Percentiles rank a stretch among this genome's conserved stretches.
These are phyloP conservation scores for Talaromyces proteolyticus DNA, from an alignment of 495 filamentous ascomycete genomes.

Conservation along the genomic window DNA sequence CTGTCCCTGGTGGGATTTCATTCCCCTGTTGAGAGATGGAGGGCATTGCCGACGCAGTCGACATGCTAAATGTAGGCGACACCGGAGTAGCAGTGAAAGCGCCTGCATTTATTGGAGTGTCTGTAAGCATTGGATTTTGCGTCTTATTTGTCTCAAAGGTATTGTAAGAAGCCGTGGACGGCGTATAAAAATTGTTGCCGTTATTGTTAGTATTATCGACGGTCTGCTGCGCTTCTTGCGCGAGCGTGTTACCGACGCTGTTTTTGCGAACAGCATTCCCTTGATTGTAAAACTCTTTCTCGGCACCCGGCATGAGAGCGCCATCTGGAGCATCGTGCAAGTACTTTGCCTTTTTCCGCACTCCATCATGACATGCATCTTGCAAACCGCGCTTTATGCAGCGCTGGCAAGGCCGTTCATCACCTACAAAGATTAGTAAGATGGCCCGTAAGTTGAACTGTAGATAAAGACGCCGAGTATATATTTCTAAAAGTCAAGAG, in stretches of 20 bases:
- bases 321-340: conserved; percentile 91
- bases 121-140: conserved; percentile 39
- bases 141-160: conserved; percentile 30
- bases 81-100: conserved; percentile 58
- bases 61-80: conserved; percentile 53
- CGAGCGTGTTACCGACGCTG: conserved; percentile 22
- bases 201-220: conserved; percentile 26
- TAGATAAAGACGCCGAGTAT: too few species aligned
- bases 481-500: too few species aligned
- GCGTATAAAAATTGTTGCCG: conserved; percentile 27
- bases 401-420: conserved; percentile 86
- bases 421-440: conserved; percentile 44
- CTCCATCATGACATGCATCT: conserved; percentile 88
- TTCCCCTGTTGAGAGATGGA: conserved; percentile 27
- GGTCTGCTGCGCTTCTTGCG: conserved; percentile 27
- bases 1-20: conserved; percentile 25
- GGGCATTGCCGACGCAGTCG: conserved; percentile 32
- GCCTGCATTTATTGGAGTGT: conserved; percentile 27
- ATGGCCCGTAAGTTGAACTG: not conserved
- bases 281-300: conserved; percentile 41
- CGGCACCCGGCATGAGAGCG: conserved; percentile 55
- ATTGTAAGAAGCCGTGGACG: conserved; percentile 17
- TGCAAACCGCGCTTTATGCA: conserved; percentile 91
- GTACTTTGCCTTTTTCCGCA: conserved; percentile 98
- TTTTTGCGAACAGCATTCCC: conserved; percentile 10